Base-by-base conservation (phyloP, 345 rosid genomes). In the Streptanthus diversifolius region DNA sequence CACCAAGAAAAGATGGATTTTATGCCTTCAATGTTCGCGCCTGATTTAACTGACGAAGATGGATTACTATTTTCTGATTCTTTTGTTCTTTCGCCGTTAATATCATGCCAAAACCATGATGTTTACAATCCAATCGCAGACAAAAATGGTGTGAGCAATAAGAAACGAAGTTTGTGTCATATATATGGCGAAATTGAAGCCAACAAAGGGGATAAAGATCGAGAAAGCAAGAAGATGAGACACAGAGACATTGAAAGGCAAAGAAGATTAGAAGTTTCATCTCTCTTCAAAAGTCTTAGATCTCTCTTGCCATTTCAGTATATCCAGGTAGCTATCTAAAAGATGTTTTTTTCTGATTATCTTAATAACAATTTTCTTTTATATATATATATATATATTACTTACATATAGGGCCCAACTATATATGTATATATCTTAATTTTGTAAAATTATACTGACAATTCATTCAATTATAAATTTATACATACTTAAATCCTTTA, bases 161-260 rank as follows among this genome's bases (percentile, higher is more conserved):
- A 56, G 55, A 76, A 76, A 64, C 32, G 80, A 64, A 76, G 75
- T 69, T 5, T 62, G 2, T 52, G 63, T n/a, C 59, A 60, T 35
- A 35, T 37, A 36, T 36, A 59, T 36, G 75, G 37, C 0, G 19
- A 1, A 12, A 44, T 41, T 36, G 75, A 68, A 75, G 48, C 55
- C 40, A 45, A 43, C 40, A 61, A 32, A 17, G 48, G 18, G 14
- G 48, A 9, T 15, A 55, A 48, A 45, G 80, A 63, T 14, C 66
- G 33, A 64, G 66, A 63, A 39, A 70, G 22, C 29, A 76, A 76
- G 71, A 76, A 64, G 71, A 39, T 70, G 66, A 76, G 2, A 57
- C 80, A 76, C 43, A 76, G 80, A 70, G 72, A 64, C 17, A 70
- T 70, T 47, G 80, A 76, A 63, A 76, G 76, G 7, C 76, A 70